These are phyloP conservation scores for Jackrogersella minutella DNA, from an alignment of 495 filamentous ascomycete genomes.

Conservation along the genomic window DNA sequence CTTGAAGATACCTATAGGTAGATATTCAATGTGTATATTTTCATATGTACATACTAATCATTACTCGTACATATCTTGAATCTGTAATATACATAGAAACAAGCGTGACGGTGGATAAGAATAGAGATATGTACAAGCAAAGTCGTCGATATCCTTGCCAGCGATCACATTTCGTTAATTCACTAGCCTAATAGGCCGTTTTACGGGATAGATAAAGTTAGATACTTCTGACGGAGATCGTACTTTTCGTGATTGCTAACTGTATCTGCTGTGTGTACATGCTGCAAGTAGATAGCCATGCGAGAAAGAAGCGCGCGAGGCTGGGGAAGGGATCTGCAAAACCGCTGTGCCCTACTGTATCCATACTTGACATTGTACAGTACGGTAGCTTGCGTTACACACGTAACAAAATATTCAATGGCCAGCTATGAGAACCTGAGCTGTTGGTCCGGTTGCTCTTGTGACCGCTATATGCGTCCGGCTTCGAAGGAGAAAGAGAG, in stretches of 20 bases:
- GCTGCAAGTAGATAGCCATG: conserved; percentile 17
- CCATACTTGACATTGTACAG: conserved; percentile 17
- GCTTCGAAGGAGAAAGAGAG: too few species aligned
- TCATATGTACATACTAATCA: conserved; percentile 17
- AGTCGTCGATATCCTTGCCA: conserved; percentile 20
- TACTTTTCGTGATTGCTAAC: conserved; percentile 19
- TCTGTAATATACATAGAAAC: not conserved
- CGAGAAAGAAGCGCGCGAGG: conserved; percentile 23
- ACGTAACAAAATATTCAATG: conserved; percentile 20
- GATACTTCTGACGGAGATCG: conserved; percentile 23
- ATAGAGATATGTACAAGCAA: conserved; percentile 16
- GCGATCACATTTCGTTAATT: conserved; percentile 20
- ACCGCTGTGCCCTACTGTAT: conserved; percentile 13
- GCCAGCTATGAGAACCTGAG: not conserved
- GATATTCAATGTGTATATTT: conserved; percentile 6
- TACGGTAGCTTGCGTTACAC: conserved; percentile 21
- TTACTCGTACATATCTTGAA: conserved; percentile 15
- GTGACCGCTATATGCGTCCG: conserved; percentile 19
- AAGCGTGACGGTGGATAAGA: conserved; percentile 13
- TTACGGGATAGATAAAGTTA: conserved; percentile 20
- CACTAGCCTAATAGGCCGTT: not conserved
- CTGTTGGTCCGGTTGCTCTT: conserved; percentile 15
- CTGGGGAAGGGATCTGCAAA: conserved; percentile 17
- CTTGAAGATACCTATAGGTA: conserved; percentile 11
- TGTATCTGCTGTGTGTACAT: too few species aligned